Base-by-base conservation (phyloP, 371 early-diverging fungal species). In the Saksenaea vasiformis region DNA sequence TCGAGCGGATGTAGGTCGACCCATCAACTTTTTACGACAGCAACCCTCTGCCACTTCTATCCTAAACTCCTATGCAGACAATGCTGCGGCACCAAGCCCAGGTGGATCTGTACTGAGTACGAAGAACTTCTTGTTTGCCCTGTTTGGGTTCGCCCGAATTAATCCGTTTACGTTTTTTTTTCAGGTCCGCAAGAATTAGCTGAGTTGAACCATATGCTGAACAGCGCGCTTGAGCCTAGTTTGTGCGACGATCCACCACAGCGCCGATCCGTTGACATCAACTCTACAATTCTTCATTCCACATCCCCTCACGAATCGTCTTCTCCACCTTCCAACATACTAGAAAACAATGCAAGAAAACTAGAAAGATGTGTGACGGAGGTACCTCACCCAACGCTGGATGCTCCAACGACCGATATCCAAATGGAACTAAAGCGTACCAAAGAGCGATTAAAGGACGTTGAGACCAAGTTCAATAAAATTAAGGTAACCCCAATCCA, bases 401-500 rank as follows among this genome's bases (percentile, higher is more conserved):
- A 22, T 22, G 11, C 17, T 22, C 19, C 17, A 47, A 22, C 54
- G 13, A 34, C 31, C 26, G 67, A 62, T n/a, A 35, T 71, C 22
- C 70, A 74, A 43, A 54, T 54, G 27, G 76, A 76, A 41, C 54
- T 79, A 26, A 61, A 22, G 26, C 68, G 65, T 10, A 74, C 78
- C 2, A 78, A 72, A 22, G 19, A 53, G 14, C 65, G 67, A 17
- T 36, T 82, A 28, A 64, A 58, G 9, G 78, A 82, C 43, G 73
- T 78, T 1, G 76, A 77, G 26, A 59, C 57, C 15, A 77, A 82
- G 51, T 76, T 79, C n/a, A 76, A 65, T 26, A 77, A 76, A 34
- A 77, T 79, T 54, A 79, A 82, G 73, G 82, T 77, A 62, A 44
- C 10, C 39, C 14, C 37, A 15, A 37, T 38, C 13, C 13, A 37